Evolutionary conservation across 2,329 filamentous ascomycete species (phyloP), one percentile per base, ranked within the genome.

Genomic region (Claviceps cyperi): DNA sequence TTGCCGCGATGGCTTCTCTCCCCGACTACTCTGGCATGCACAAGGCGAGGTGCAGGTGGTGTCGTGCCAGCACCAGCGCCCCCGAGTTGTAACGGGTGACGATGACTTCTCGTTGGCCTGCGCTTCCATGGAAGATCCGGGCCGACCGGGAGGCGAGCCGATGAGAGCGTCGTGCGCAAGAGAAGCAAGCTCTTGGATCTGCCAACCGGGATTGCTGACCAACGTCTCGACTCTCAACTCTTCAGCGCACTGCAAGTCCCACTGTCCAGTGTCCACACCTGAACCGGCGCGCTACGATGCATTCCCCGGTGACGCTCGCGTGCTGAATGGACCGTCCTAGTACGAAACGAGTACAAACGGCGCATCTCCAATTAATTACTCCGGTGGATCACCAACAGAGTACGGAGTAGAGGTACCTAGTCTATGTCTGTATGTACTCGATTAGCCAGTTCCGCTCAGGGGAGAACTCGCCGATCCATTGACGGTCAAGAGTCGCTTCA

Each of bases 291-390:
- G 47, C 24, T 39, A 28, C 50, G 50, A 50, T 44, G 37, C 19
- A 36, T 39, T 45, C 48, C 39, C 32, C 45, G 47, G 47, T 47
- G 39, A 52, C 43, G 39, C 50, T 43, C 38, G 24, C 24, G 28
- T 32, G 28, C 28, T 32, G 28, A 9, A 32, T 32, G 37, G 41
- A 35, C 22, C 39, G 35, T 49, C 38, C 50, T 52, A 40, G 50
- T 43, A 32, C 47, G 43, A 52, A 49, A 49, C 46, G 40, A 50
- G 44, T 35, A n/a, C 32, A 37, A 39, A 24, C 22, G 17, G 44
- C 47, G 43, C 32, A 38, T 50, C 24, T 43, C 41, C 19, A 43
- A 32, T 11, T 4, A 11, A 32, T 32, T 32, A 32, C 24, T 8
- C 22, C 24, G 15, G 50, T 46, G 47, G 47, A n/a, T n/a, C n/a